Base-by-base conservation (phyloP, 106 monocot species). In the Allium sativum region DNA sequence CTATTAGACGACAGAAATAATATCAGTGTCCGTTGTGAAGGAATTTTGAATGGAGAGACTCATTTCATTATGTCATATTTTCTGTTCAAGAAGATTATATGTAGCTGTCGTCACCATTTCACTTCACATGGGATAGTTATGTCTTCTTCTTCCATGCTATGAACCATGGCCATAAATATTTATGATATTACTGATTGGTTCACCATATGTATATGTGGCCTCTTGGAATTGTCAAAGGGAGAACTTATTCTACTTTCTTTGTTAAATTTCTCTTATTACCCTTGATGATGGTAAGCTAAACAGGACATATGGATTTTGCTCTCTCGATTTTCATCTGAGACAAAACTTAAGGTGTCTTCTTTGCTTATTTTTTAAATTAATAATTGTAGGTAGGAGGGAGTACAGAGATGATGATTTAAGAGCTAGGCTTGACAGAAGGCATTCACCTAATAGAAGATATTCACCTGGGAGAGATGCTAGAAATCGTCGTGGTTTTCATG, bases 381-480 rank as follows among this genome's bases (percentile, higher is more conserved):
- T 8, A 67, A 10, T 61, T 78, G 14, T 52, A 84, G 91, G 86
- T 62, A 80, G 87, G 66, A 66, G 83, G 45, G 91, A 87, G 12
- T 83, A 78, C 72, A 82, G 85, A 72, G 67, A 68, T 67, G 66
- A 63, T 61, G 88, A 88, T 55, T 58, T 93, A 52, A 84, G 92
- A 77, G 88, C 77, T 54, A 93, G 65, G 56, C 70, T 93, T 76
- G 87, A 81, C 16, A 78, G 81, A 58, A 84, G 87, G 65, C 71
- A 75, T 59, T 88, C 92, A 63, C 92, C 92, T 64, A 66, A 65
- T 69, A 59, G 84, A 40, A 84, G 81, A 59, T 72, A 76, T 72
- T 93, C 92, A 19, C 92, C 88, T 65, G 84, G 46, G 22, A 79
- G 82, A 75, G 88, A 84, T 76, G 66, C 68, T 62, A 84, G 82